Conservation (phyloP, 306 rosid genomes). For the Myrica gale region DNA sequence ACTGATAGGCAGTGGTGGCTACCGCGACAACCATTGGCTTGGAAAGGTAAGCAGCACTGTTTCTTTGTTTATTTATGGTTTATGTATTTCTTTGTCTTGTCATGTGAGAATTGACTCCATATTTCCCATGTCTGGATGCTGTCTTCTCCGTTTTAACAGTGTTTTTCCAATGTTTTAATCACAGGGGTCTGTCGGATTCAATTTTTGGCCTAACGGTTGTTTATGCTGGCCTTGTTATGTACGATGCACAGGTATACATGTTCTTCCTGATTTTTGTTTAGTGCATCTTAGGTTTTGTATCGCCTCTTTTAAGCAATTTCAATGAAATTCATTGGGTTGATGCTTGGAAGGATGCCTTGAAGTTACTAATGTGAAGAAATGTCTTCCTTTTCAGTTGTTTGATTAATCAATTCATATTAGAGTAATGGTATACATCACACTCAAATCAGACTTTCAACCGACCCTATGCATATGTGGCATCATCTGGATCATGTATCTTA, state of each 20-base stretch:
- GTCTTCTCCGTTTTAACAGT: background rate
- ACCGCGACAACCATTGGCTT: constrained; percentile 77
- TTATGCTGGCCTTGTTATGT: constrained; percentile 91
- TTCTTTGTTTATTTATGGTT: constrained; percentile 1
- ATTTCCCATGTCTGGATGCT: background rate
- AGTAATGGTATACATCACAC: too few species aligned
- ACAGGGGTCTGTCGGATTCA: constrained; percentile 89
- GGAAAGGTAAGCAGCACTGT: constrained; percentile 52
- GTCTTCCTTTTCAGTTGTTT: background rate
- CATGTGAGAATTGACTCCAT: background rate
- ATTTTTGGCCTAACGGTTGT: constrained; percentile 73
- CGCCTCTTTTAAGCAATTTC: background rate
- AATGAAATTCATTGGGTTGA: background rate
- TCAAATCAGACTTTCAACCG: too few species aligned
- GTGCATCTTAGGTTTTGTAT: background rate
- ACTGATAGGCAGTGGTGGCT: constrained; percentile 75
- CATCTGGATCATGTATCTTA: too few species aligned
- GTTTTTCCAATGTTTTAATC: constrained; percentile 7
- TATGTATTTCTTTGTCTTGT: constrained; percentile 11
- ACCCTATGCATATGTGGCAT: too few species aligned
- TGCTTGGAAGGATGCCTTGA: background rate
- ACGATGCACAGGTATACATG: constrained; percentile 84
- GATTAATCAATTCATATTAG: background rate
- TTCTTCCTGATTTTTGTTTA: background rate
- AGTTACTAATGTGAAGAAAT: background rate